These are phyloP conservation scores for Carex cristatella DNA, from an alignment of 176 grass and related monocot genomes.

Conservation along the genomic window DNA sequence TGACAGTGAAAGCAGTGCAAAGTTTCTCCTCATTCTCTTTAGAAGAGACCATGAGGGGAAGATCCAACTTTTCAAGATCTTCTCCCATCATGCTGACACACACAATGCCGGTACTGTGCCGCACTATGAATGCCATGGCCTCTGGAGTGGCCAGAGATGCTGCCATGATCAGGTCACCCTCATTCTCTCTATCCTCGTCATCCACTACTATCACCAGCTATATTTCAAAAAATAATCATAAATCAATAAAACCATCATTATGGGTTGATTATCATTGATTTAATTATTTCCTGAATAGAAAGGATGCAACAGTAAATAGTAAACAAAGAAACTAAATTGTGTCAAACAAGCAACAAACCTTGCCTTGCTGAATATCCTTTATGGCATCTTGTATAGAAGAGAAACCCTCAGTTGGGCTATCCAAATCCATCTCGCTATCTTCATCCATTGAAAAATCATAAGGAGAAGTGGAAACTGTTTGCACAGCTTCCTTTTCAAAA, in stretches of 20 bases:
- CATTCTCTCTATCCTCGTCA: constrained; percentile 87
- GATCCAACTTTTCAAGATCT: constrained; percentile 61
- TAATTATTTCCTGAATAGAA: not conserved
- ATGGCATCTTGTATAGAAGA: constrained; percentile 68
- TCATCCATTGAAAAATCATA: constrained; percentile 29
- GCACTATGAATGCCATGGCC: constrained; percentile 89
- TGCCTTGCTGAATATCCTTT: constrained; percentile 75
- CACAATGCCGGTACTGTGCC: constrained; percentile 74
- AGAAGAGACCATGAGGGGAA: constrained; percentile 74
- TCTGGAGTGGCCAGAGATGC: constrained; percentile 66
- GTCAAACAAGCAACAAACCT: constrained; percentile 34
- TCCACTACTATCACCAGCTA: constrained; percentile 90
- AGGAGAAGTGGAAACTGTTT: constrained; percentile 21
- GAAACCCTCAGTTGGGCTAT: constrained; percentile 68
- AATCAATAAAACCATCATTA: constrained; percentile 4
- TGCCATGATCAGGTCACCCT: constrained; percentile 83
- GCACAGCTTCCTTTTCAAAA: constrained; percentile 26
- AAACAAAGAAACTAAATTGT: not conserved
- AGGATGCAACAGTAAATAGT: not conserved
- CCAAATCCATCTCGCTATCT: constrained; percentile 60
- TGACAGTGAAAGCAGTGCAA: constrained; percentile 74
- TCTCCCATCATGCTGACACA: constrained; percentile 92
- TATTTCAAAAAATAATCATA: constrained; percentile 16
- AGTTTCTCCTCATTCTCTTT: constrained; percentile 93
- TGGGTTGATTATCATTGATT: not conserved